Conservation (phyloP, 495 filamentous ascomycete species). For the Cercophora scortea region DNA sequence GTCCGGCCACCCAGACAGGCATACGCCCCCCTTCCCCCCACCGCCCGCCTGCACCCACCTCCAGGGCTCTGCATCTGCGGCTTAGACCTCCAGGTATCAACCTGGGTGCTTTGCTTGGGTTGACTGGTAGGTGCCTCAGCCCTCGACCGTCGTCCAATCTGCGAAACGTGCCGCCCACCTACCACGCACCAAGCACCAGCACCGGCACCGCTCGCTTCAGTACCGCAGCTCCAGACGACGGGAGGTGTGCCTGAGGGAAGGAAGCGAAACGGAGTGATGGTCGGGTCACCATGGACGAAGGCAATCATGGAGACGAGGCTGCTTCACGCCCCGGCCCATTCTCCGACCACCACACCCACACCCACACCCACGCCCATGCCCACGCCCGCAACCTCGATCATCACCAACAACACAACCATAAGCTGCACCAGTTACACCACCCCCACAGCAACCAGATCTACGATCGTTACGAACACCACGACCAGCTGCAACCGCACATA, state of each 20-base stretch:
- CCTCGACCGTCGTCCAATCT: not conserved
- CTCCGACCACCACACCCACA: constrained; percentile 20
- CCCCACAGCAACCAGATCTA: not conserved
- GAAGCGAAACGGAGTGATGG: constrained; percentile 14
- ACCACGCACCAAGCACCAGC: not conserved
- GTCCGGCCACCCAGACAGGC: no score
- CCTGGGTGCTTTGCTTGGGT: no score
- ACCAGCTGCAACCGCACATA: constrained; percentile 4
- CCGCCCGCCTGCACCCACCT: no score
- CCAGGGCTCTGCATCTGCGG: no score
- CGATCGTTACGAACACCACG: not conserved
- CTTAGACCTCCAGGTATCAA: no score
- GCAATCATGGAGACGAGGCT: constrained; percentile 24
- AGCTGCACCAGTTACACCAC: constrained; percentile 4
- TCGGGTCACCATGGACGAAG: constrained; percentile 28
- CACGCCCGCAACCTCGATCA: no score
- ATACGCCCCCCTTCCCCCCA: no score
- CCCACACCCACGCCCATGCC: not conserved
- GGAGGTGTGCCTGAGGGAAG: not conserved
- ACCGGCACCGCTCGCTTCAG: not conserved
- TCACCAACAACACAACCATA: constrained; percentile 3
- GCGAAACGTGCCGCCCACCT: not conserved
- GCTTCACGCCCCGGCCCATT: constrained; percentile 15
- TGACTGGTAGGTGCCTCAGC: no score
- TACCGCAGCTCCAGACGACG: not conserved